Conservation (phyloP, 306 rosid species). For the Medicago lupulina region DNA sequence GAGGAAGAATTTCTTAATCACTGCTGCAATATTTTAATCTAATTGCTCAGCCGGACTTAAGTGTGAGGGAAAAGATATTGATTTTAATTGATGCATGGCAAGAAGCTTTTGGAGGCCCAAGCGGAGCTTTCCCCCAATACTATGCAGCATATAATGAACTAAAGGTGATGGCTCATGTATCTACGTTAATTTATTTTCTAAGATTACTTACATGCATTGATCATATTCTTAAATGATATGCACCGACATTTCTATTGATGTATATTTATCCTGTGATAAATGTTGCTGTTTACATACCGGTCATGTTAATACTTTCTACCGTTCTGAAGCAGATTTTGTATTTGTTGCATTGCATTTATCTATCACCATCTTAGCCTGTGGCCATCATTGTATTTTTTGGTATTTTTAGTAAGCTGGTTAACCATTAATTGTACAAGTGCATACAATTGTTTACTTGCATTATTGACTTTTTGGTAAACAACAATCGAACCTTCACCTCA, state of each 20-base stretch:
- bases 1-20: conserved; percentile 37
- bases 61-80: conserved; percentile 91
- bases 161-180: conserved; percentile 57
- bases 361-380: conserved; percentile 26
- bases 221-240: neutral
- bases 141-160: conserved; percentile 85
- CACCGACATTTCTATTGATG: conserved; percentile 25
- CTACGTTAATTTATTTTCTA: conserved; percentile 21
- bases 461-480: conserved; percentile 11
- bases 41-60: conserved; percentile 86
- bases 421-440: conserved; percentile 20
- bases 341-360: conserved; percentile 21
- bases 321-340: conserved; percentile 13
- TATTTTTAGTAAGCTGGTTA: conserved; percentile 34
- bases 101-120: conserved; percentile 91
- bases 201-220: conserved; percentile 14
- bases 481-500: neutral
- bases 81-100: conserved; percentile 90
- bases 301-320: conserved; percentile 26
- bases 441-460: conserved; percentile 12
- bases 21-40: conserved; percentile 41
- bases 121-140: conserved; percentile 86
- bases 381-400: conserved; percentile 12
- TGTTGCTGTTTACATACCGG: conserved; percentile 5
- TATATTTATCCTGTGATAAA: conserved; percentile 8